phyloP scores from a whole-genome alignment of 768 basidiomycete genomes.

The Cystobasidium tubakii region DNA sequence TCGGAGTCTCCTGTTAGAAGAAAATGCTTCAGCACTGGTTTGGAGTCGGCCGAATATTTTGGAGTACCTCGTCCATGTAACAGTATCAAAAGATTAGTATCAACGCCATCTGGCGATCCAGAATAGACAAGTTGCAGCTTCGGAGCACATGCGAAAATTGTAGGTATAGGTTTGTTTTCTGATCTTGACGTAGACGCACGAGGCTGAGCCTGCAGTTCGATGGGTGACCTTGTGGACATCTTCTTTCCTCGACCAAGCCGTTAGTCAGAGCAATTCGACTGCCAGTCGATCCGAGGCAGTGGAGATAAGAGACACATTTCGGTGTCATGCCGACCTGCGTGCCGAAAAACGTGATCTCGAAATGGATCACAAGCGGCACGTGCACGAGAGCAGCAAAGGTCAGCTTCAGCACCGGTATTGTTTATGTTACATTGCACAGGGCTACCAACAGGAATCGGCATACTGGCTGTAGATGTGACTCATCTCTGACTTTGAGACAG shows the following conservation, averaged over 20 bases:
- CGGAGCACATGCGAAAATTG: background rate
- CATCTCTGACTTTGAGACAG: too few relatives aligned
- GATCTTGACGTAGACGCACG: background rate
- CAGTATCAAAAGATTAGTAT: conserved; percentile 76
- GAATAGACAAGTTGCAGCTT: conserved; percentile 57
- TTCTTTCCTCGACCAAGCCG: too few relatives aligned
- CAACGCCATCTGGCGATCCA: conserved; percentile 72
- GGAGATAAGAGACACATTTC: too few relatives aligned
- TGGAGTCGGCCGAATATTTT: background rate
- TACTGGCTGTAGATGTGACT: too few relatives aligned
- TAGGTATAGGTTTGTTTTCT: conserved; percentile 3
- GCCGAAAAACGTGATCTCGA: background rate
- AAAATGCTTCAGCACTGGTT: background rate
- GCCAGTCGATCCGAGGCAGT: too few relatives aligned
- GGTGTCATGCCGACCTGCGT: background rate
- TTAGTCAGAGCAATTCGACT: background rate
- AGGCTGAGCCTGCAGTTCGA: conserved; percentile 9
- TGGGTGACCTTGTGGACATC: background rate
- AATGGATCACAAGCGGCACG: background rate
- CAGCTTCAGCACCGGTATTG: background rate
- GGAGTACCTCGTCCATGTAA: conserved; percentile 74
- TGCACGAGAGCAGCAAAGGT: background rate
- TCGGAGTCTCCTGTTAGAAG: conserved; percentile 68
- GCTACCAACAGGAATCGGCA: background rate
- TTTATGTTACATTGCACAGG: background rate